Evolutionary conservation across 495 filamentous ascomycete genomes (phyloP).

Genomic region (Extremus antarcticus): DNA sequence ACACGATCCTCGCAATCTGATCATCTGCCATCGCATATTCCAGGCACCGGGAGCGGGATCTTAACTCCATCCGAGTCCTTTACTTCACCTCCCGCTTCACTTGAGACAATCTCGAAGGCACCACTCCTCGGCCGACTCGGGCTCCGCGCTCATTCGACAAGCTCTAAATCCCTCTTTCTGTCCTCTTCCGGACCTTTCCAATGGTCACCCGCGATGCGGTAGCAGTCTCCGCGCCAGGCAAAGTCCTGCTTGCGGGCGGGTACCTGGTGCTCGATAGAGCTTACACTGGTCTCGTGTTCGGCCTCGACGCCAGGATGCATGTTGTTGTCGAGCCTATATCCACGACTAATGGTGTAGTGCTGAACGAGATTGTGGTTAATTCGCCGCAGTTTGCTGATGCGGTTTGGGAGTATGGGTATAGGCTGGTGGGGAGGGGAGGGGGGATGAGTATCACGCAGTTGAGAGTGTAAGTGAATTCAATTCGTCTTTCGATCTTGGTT

Average conservation of each 20-base stretch:
- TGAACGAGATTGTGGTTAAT: conserved; percentile 65
- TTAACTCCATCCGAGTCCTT: background rate
- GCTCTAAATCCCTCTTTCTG: background rate
- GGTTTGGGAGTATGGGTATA: conserved; percentile 73
- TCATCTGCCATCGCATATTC: background rate
- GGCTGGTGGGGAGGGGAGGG: conserved; percentile 53
- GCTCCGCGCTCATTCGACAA: background rate
- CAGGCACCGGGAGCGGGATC: background rate
- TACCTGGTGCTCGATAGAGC: conserved; percentile 86
- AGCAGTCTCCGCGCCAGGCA: conserved; percentile 86
- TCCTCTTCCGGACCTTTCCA: background rate
- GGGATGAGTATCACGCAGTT: conserved; percentile 69
- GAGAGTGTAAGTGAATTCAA: conserved; percentile 51
- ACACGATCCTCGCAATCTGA: too few relatives aligned
- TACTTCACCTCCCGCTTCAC: background rate
- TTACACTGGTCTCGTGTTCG: conserved; percentile 86
- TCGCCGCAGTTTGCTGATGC: conserved; percentile 86
- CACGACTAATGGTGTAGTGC: conserved; percentile 45
- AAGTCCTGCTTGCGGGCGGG: conserved; percentile 87
- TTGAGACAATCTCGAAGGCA: background rate
- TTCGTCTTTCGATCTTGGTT: conserved; percentile 2
- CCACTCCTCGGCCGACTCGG: background rate
- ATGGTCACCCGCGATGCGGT: conserved; percentile 14
- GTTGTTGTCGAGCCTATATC: conserved; percentile 54
- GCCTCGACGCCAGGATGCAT: conserved; percentile 87